A percentile compares a stretch with the other conserved stretches of the same genome.
These are phyloP conservation scores for Aspergillus funiculosus DNA, from an alignment of 495 filamentous ascomycete species.

Conservation along the genomic window DNA sequence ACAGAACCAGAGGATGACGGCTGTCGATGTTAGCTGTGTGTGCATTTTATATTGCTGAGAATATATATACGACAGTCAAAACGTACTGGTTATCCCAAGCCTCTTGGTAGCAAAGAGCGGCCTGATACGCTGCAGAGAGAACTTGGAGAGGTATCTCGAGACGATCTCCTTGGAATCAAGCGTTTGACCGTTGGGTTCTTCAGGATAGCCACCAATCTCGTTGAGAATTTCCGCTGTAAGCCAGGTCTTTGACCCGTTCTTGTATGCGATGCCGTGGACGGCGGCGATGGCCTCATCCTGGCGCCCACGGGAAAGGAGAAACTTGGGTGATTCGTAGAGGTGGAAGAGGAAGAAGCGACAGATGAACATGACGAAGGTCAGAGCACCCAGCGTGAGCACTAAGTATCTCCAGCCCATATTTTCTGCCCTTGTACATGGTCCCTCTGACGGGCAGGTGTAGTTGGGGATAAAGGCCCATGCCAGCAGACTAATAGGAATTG, in stretches of 20 bases:
- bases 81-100: constrained; percentile 42
- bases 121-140: constrained; percentile 48
- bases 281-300: constrained; percentile 68
- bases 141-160: constrained; percentile 48
- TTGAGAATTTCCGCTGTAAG: constrained; percentile 49
- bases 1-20: constrained; percentile 50
- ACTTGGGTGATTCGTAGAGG: constrained; percentile 79
- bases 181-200: constrained; percentile 27
- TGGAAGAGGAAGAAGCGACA: constrained; percentile 71
- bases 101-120: constrained; percentile 50
- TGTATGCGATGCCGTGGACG: constrained; percentile 56
- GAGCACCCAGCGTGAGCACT: constrained; percentile 60
- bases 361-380: constrained; percentile 65
- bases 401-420: constrained; percentile 87
- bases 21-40: constrained; percentile 17
- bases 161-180: constrained; percentile 43
- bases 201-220: constrained; percentile 46
- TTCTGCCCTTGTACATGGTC: constrained; percentile 47
- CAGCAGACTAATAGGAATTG: constrained; percentile 29
- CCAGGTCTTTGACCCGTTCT: constrained; percentile 50
- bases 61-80: background rate
- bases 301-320: constrained; percentile 61
- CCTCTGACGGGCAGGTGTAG: constrained; percentile 36
- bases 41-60: no score
- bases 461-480: constrained; percentile 55